phyloP scores from a whole-genome alignment of 148 eudicot genomes.

The Drosera capensis region DNA sequence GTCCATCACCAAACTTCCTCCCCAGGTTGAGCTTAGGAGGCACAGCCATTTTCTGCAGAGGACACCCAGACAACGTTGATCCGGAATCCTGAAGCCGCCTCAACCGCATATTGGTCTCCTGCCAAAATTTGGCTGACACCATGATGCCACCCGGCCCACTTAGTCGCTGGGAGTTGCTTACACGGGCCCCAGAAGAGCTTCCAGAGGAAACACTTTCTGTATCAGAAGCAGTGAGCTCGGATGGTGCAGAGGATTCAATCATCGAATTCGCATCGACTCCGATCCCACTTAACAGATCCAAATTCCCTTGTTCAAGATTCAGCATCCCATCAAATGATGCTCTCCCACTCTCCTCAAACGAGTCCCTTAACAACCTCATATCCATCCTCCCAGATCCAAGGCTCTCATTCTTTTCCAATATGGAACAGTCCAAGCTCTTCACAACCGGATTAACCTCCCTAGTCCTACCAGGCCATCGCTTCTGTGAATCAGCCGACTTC shows the following conservation, averaged over 20 bases:
- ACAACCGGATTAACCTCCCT: constrained; percentile 31
- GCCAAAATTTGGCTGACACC: constrained; percentile 82
- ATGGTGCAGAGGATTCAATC: constrained; percentile 37
- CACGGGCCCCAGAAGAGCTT: constrained; percentile 74
- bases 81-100: constrained; percentile 90
- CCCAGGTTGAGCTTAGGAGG: constrained; percentile 47
- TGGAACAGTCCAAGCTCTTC: constrained; percentile 42
- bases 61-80: constrained; percentile 46
- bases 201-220: constrained; percentile 90
- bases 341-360: constrained; percentile 44
- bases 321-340: constrained; percentile 70
- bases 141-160: constrained; percentile 46
- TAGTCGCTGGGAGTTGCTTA: constrained; percentile 20
- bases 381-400: constrained; percentile 45
- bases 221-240: constrained; percentile 73
- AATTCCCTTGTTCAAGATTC: constrained; percentile 39
- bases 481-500: constrained; percentile 57
- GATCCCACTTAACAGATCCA: constrained; percentile 28
- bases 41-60: constrained; percentile 31
- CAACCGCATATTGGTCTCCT: constrained; percentile 87
- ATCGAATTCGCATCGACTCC: constrained; percentile 34
- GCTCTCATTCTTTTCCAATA: constrained; percentile 25
- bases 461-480: constrained; percentile 69
- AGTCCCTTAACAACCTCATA: constrained; percentile 41
- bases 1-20: constrained; percentile 47